These are phyloP conservation scores for Pleurotus citrinopileatus DNA, from an alignment of 768 basidiomycete genomes.

Conservation along the genomic window DNA sequence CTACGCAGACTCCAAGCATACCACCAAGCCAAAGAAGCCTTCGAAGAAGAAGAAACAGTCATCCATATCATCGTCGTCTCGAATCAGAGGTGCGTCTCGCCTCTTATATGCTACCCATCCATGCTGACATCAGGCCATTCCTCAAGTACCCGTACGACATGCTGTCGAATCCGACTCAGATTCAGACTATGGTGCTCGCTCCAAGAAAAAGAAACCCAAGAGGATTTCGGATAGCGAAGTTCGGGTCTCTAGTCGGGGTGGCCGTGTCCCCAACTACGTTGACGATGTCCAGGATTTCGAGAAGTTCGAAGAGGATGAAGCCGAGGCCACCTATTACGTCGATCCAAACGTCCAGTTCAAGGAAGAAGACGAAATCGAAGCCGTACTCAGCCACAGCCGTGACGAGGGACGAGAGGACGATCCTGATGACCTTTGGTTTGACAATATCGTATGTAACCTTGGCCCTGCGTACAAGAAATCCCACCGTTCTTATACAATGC, in stretches of 20 bases:
- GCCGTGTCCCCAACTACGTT: slow-evolving; percentile 80
- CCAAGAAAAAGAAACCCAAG: slow-evolving; percentile 82
- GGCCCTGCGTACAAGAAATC: slow-evolving; percentile 11
- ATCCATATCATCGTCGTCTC: slow-evolving; percentile 33
- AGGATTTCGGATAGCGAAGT: slow-evolving; percentile 63
- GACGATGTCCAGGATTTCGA: slow-evolving; percentile 83
- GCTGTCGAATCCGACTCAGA: slow-evolving; percentile 72
- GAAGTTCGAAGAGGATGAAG: slow-evolving; percentile 61
- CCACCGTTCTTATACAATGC: slow-evolving; percentile 15
- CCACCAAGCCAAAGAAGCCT: slow-evolving; percentile 58
- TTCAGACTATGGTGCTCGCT: slow-evolving; percentile 82
- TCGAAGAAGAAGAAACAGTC: slow-evolving; percentile 66
- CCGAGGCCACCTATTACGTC: slow-evolving; percentile 49
- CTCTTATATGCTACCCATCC: slow-evolving; percentile 11
- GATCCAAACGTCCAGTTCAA: slow-evolving; percentile 53
- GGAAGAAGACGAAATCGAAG: slow-evolving; percentile 89
- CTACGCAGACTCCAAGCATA: slow-evolving; percentile 76
- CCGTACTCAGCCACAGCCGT: slow-evolving; percentile 81
- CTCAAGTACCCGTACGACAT: slow-evolving; percentile 47
- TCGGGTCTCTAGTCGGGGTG: slow-evolving; percentile 73
- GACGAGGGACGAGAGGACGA: slow-evolving; percentile 81
- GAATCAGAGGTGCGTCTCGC: slow-evolving; percentile 54
- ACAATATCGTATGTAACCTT: slow-evolving; percentile 67
- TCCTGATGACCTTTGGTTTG: slow-evolving; percentile 78
- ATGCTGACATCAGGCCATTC: slow-evolving; percentile 17